Percentiles rank a stretch among this genome's conserved stretches.
Evolutionary conservation across 2,329 filamentous ascomycete genomes (phyloP).

Genomic region (Orbilia brochopaga): DNA sequence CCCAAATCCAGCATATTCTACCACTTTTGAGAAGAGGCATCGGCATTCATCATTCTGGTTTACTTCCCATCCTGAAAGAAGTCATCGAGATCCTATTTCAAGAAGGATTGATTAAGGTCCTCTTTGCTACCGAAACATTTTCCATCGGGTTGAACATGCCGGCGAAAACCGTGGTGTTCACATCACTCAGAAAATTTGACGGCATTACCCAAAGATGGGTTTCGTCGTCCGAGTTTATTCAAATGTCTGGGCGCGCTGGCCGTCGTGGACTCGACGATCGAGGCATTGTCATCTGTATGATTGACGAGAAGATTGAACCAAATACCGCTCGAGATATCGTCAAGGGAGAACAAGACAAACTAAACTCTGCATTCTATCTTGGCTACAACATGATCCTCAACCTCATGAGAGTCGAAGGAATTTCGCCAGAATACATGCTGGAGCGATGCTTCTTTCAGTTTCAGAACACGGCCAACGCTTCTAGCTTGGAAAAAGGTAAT

Average conservation of each 20-base stretch:
- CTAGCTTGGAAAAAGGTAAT: constrained; percentile 73
- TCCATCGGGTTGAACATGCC: constrained; percentile 99
- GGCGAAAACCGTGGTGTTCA: constrained; percentile 98
- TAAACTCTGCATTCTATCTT: constrained; percentile 96
- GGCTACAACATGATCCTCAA: constrained; percentile 99
- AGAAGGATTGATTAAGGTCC: constrained; percentile 94
- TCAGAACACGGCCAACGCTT: constrained; percentile 89
- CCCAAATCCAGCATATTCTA: constrained; percentile 88
- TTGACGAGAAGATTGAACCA: constrained; percentile 94
- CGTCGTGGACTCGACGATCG: constrained; percentile 96
- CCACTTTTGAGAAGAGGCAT: constrained; percentile 89
- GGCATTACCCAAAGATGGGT: constrained; percentile 80
- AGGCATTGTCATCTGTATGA: constrained; percentile 99
- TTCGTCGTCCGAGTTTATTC: constrained; percentile 94
- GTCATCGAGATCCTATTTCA: constrained; percentile 99
- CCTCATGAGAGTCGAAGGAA: constrained; percentile 95
- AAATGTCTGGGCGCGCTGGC: constrained; percentile 97
- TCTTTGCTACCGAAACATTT: constrained; percentile 98
- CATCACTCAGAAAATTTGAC: constrained; percentile 93
- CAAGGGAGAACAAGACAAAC: constrained; percentile 91
- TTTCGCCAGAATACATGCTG: constrained; percentile 98
- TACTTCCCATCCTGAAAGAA: constrained; percentile 95
- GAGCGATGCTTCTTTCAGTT: constrained; percentile 98
- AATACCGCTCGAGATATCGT: constrained; percentile 93
- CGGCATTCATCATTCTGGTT: constrained; percentile 93